Percentiles rank a stretch among this genome's conserved stretches.
phyloP scores from a whole-genome alignment of 345 rosid species.

The Syzygium oleosum region DNA sequence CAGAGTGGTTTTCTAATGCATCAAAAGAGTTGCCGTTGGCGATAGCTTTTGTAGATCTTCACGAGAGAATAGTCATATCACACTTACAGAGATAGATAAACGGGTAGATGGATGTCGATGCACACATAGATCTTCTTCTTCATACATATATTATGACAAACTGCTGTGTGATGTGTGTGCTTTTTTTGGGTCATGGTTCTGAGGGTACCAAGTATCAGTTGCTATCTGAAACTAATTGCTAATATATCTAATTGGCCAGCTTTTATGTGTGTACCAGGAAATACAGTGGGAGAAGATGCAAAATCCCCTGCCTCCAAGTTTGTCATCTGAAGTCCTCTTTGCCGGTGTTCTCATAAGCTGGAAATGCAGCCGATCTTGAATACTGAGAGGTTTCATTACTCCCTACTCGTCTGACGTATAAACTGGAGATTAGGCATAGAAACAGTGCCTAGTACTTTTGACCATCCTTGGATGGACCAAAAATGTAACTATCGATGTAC shows the following conservation, averaged over 20 bases:
- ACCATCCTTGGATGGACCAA: neutral
- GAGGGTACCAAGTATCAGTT: neutral
- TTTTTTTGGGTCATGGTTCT: neutral
- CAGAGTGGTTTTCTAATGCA: neutral
- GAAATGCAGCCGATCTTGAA: neutral
- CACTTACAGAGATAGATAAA: neutral
- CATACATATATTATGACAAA: neutral
- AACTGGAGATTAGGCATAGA: neutral
- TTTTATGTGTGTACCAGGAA: slow-evolving; percentile 12
- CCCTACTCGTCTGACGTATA: neutral
- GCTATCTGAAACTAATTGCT: neutral
- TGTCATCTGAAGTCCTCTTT: slow-evolving; percentile 10
- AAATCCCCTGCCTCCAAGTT: slow-evolving; percentile 17
- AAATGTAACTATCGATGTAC: neutral
- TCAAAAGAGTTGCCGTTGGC: neutral
- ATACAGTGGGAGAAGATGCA: slow-evolving; percentile 8
- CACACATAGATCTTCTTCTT: neutral
- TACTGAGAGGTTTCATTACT: neutral
- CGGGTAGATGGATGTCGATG: neutral
- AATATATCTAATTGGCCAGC: neutral
- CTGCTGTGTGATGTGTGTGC: neutral
- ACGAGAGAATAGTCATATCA: neutral
- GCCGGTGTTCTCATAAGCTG: neutral
- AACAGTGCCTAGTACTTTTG: neutral
- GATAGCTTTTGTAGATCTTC: neutral